Evolutionary conservation across 495 filamentous ascomycete genomes (phyloP).

Genomic region (Aspergillus mulundensis): DNA sequence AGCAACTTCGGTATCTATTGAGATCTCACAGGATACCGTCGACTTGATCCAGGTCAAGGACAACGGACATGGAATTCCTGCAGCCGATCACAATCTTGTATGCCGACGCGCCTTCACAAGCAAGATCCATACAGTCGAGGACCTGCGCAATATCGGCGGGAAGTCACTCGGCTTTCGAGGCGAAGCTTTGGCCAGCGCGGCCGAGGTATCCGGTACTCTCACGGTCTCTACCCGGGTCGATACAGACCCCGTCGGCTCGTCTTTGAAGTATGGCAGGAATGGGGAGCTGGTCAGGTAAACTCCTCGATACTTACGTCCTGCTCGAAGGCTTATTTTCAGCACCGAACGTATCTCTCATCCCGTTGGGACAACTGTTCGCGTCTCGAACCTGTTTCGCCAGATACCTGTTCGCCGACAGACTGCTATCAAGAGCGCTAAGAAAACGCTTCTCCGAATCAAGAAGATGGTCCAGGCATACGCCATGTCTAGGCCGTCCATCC

Average conservation of each 20-base stretch:
- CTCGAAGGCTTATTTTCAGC: slow-evolving; percentile 20
- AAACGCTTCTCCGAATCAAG: slow-evolving; percentile 60
- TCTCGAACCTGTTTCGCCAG: slow-evolving; percentile 62
- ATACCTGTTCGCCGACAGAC: slow-evolving; percentile 73
- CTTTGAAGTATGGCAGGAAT: slow-evolving; percentile 45
- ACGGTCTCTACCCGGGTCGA: slow-evolving; percentile 67
- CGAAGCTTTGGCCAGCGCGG: slow-evolving; percentile 76
- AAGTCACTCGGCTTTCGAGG: slow-evolving; percentile 83
- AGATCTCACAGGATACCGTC: slow-evolving; percentile 71
- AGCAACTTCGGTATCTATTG: slow-evolving; percentile 66
- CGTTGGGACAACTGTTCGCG: slow-evolving; percentile 72
- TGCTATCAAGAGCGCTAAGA: slow-evolving; percentile 56
- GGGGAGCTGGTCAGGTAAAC: slow-evolving; percentile 48
- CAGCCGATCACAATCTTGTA: slow-evolving; percentile 63
- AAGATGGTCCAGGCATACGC: slow-evolving; percentile 70
- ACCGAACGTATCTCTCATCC: slow-evolving; percentile 55
- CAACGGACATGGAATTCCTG: slow-evolving; percentile 78
- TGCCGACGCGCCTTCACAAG: slow-evolving; percentile 75
- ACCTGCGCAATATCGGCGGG: slow-evolving; percentile 62
- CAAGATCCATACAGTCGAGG: slow-evolving; percentile 72
- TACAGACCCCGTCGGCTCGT: slow-evolving; percentile 61
- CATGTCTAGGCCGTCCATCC: slow-evolving; percentile 60
- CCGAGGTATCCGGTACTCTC: slow-evolving; percentile 60
- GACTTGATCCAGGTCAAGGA: slow-evolving; percentile 87
- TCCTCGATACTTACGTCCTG: not conserved